These are phyloP conservation scores for Tuber umbilicatum DNA, from an alignment of 495 filamentous ascomycete species.

Conservation along the genomic window DNA sequence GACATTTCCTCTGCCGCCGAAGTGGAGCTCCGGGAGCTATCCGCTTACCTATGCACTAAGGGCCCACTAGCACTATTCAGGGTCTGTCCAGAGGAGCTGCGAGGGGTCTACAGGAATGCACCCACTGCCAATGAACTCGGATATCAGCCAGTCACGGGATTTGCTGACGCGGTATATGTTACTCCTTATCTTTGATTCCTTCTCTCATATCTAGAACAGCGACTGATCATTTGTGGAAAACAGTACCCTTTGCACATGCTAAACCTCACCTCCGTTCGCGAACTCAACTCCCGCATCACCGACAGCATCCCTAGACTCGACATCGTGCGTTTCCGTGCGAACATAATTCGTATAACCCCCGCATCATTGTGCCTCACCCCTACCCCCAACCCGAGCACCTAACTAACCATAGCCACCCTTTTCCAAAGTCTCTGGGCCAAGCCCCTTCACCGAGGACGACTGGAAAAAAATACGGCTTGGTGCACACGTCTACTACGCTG, in stretches of 20 bases:
- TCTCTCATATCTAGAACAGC: conserved; percentile 6
- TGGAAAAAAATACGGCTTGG: conserved; percentile 70
- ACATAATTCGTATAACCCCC: conserved; percentile 58
- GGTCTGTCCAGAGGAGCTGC: conserved; percentile 51
- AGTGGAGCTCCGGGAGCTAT: conserved; percentile 51
- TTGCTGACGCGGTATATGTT: conserved; percentile 67
- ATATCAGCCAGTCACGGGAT: conserved; percentile 70
- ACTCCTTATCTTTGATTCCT: background rate
- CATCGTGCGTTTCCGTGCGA: conserved; percentile 70
- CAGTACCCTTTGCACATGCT: conserved; percentile 78
- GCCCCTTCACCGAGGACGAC: conserved; percentile 62
- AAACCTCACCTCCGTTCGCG: conserved; percentile 64
- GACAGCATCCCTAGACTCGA: conserved; percentile 57
- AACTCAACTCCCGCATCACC: conserved; percentile 51
- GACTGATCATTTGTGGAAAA: conserved; percentile 12
- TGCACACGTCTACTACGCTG: conserved; percentile 44
- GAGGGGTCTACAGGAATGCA: conserved; percentile 69
- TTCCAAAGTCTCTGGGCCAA: conserved; percentile 52
- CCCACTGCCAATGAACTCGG: conserved; percentile 62
- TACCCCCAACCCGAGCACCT: background rate
- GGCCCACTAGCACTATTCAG: conserved; percentile 67
- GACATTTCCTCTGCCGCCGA: conserved; percentile 52
- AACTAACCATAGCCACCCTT: conserved; percentile 1
- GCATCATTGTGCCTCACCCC: conserved; percentile 17
- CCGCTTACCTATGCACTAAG: conserved; percentile 56